Base-by-base conservation (phyloP, 1,284 basidiomycete genomes). In the Irpex sp. region DNA sequence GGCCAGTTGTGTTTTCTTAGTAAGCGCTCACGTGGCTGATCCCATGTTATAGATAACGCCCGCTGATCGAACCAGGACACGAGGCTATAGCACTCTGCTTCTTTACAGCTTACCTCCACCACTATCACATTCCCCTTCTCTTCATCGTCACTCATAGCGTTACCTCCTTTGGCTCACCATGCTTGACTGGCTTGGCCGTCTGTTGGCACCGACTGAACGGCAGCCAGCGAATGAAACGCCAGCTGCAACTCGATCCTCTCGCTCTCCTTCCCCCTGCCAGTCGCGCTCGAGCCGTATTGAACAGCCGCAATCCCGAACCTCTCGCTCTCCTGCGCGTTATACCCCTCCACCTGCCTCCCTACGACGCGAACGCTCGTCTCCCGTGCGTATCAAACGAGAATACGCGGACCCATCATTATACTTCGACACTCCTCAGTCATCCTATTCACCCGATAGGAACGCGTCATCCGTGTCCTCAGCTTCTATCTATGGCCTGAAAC, bases 11-110 rank as follows among this genome's bases (percentile, higher is more conserved):
- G 26, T 26, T 26, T 26, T 26, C 26, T 26, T 43, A 50, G 19
- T 35, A 55, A 13, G 53, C 53, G 53, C 53, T 26, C 53, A 55
- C 53, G 53, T 55, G 53, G 17, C 31, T 55, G 53, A 55, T 33
- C 53, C 19, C 7, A 31, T 55, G 50, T 51, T 51, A 19, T 51
- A 51, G 50, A 55, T 55, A 55, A 55, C 53, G 53, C 19, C 15
- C 21, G 19, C 33, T 9, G 13, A 13, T 35, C 53, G n/a, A 55
- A 31, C 13, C 19, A 13, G 8, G 33, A 7, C 53, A 55, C 53
- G 53, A 55, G 53, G 53, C 53, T 55, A 13, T 55, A 55, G 8
- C 9, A 17, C 53, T 21, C 26, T 11, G 8, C 53, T 11, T 33
- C 53, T 55, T 35, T 15, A 8, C 53, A 13, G 33, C 33, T 15